phyloP scores from a whole-genome alignment of 768 basidiomycete species.

The Butyriboletus loyo region DNA sequence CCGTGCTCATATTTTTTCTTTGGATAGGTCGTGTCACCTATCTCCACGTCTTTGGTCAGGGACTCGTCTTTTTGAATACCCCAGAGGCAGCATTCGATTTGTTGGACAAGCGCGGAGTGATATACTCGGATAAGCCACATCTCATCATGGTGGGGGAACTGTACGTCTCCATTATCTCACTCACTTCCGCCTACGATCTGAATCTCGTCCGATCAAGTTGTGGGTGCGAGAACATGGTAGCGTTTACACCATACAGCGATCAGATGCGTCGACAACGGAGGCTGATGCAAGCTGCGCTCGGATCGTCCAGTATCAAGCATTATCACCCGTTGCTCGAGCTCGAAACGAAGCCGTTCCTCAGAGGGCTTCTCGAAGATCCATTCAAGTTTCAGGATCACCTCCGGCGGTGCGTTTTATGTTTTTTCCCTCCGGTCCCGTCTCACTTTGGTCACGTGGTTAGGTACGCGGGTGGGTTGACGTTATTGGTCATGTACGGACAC shows the following conservation, averaged over 20 bases:
- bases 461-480: slow-evolving; percentile 51
- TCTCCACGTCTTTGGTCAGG: slow-evolving; percentile 62
- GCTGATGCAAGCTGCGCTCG: slow-evolving; percentile 65
- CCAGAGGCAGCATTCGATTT: slow-evolving; percentile 58
- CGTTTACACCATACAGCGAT: slow-evolving; percentile 66
- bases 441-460: slow-evolving; percentile 33
- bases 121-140: slow-evolving; percentile 73
- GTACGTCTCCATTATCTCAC: slow-evolving; percentile 37
- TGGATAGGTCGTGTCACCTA: slow-evolving; percentile 55
- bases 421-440: neutral
- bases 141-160: slow-evolving; percentile 71
- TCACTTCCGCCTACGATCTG: neutral
- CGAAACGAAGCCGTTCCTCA: slow-evolving; percentile 57
- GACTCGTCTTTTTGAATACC: slow-evolving; percentile 65
- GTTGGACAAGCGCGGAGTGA: slow-evolving; percentile 64
- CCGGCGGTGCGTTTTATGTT: slow-evolving; percentile 25
- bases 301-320: slow-evolving; percentile 45
- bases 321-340: slow-evolving; percentile 59
- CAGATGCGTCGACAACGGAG: slow-evolving; percentile 61
- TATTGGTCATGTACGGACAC: slow-evolving; percentile 65
- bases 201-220: slow-evolving; percentile 33
- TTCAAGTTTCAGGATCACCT: slow-evolving; percentile 34
- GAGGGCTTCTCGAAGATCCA: slow-evolving; percentile 46
- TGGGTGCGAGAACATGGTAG: slow-evolving; percentile 70
- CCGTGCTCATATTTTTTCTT: neutral